Conservation (phyloP, 129 eudicot species). For the Silybum marianum region DNA sequence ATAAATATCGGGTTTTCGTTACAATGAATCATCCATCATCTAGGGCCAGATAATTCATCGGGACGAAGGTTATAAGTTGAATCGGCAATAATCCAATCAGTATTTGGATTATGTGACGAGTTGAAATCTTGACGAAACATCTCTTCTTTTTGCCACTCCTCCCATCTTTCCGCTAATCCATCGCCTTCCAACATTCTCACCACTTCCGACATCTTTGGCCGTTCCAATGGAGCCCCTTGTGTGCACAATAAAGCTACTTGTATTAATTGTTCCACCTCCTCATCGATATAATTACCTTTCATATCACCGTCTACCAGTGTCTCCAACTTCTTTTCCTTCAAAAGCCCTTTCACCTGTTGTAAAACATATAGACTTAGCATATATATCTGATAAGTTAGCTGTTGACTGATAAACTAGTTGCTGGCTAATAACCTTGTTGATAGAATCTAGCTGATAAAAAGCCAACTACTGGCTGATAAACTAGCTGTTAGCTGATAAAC, state of each 20-base stretch:
- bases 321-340: conserved; percentile 82
- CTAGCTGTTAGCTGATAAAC: neutral
- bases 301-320: conserved; percentile 76
- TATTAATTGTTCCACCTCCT: conserved; percentile 79
- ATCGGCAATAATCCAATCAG: conserved; percentile 76
- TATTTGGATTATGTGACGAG: conserved; percentile 45
- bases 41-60: conserved; percentile 82
- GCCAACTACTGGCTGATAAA: neutral
- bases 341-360: conserved; percentile 91
- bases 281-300: conserved; percentile 67
- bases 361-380: neutral
- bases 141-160: conserved; percentile 94
- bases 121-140: conserved; percentile 70
- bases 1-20: conserved; percentile 14
- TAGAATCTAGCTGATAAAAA: neutral
- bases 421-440: neutral
- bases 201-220: conserved; percentile 96
- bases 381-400: neutral
- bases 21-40: conserved; percentile 44
- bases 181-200: conserved; percentile 97
- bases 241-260: conserved; percentile 93
- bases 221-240: conserved; percentile 68
- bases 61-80: conserved; percentile 77
- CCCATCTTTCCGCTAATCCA: conserved; percentile 92
- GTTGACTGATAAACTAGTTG: neutral